These are phyloP conservation scores for Setaria viridis DNA, from an alignment of 202 grass and related monocot genomes.

Conservation along the genomic window DNA sequence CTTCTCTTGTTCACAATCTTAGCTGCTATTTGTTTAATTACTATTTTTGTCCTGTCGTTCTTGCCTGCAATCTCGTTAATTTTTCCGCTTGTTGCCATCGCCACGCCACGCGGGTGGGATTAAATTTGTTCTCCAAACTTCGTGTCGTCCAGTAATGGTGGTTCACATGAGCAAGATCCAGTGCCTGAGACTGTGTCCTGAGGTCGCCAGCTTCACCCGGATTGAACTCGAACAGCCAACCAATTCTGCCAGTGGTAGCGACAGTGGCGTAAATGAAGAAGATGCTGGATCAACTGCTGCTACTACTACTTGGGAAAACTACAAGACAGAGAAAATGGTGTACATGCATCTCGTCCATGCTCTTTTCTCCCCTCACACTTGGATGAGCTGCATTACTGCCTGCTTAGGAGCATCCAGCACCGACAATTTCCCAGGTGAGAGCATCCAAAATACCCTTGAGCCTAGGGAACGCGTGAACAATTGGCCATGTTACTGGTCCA, in stretches of 20 bases:
- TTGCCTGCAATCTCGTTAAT: neutral
- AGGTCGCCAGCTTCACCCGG: slow-evolving; percentile 52
- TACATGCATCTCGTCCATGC: slow-evolving; percentile 50
- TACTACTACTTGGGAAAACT: slow-evolving; percentile 10
- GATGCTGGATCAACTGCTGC: slow-evolving; percentile 33
- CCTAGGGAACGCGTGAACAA: slow-evolving; percentile 35
- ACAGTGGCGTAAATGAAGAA: neutral
- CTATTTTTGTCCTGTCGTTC: neutral
- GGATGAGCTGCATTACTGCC: slow-evolving; percentile 39
- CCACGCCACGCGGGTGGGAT: neutral
- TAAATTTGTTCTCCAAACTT: neutral
- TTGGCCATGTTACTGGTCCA: slow-evolving; percentile 81
- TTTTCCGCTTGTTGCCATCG: neutral
- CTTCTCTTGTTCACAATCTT: neutral
- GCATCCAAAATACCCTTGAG: slow-evolving; percentile 72
- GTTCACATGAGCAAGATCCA: slow-evolving; percentile 65
- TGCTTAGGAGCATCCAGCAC: slow-evolving; percentile 81
- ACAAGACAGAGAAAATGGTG: slow-evolving; percentile 47
- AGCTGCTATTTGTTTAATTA: neutral
- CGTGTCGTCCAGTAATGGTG: slow-evolving; percentile 52
- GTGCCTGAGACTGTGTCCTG: slow-evolving; percentile 60
- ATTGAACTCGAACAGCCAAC: slow-evolving; percentile 42
- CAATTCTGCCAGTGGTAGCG: neutral
- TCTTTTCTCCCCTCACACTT: slow-evolving; percentile 27
- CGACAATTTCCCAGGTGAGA: slow-evolving; percentile 81